Conservation (phyloP, 495 filamentous ascomycete genomes). For the Tuber magnatum region DNA sequence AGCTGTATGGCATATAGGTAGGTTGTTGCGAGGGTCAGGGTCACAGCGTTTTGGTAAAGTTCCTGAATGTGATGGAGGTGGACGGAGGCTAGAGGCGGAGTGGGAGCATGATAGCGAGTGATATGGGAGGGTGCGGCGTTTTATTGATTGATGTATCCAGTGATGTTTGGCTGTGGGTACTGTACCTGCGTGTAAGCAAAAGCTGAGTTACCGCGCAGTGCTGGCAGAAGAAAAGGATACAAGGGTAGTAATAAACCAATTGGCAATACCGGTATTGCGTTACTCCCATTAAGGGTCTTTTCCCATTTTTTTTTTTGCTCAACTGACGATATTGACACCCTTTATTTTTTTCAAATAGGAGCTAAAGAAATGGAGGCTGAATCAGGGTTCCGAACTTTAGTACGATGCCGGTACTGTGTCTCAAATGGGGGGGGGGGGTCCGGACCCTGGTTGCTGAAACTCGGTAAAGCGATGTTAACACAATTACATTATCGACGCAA, state of each 20-base stretch:
- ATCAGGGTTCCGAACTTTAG: not conserved
- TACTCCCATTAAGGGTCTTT: not conserved
- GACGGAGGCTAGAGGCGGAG: not conserved
- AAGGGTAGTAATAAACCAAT: not conserved
- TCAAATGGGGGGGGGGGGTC: not conserved
- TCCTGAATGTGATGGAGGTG: not conserved
- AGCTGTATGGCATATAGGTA: not conserved
- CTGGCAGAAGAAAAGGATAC: not conserved
- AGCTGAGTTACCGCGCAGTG: not conserved
- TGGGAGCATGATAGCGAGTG: not conserved
- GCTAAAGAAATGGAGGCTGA: not conserved
- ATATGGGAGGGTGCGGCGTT: slow-evolving; percentile 8
- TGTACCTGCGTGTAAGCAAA: not conserved
- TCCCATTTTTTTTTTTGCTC: too few relatives aligned
- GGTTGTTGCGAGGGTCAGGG: not conserved
- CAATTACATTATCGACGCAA: not conserved
- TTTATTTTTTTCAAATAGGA: not conserved
- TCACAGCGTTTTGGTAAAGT: not conserved
- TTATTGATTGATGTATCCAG: slow-evolving; percentile 6
- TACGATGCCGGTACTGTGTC: not conserved
- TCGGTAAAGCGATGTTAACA: not conserved
- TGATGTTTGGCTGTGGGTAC: slow-evolving; percentile 13
- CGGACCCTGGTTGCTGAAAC: not conserved
- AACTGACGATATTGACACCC: not conserved
- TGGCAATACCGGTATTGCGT: slow-evolving; percentile 5